phyloP scores from a whole-genome alignment of 2,329 filamentous ascomycete genomes.

The Rhexocercosporidium sp. region DNA sequence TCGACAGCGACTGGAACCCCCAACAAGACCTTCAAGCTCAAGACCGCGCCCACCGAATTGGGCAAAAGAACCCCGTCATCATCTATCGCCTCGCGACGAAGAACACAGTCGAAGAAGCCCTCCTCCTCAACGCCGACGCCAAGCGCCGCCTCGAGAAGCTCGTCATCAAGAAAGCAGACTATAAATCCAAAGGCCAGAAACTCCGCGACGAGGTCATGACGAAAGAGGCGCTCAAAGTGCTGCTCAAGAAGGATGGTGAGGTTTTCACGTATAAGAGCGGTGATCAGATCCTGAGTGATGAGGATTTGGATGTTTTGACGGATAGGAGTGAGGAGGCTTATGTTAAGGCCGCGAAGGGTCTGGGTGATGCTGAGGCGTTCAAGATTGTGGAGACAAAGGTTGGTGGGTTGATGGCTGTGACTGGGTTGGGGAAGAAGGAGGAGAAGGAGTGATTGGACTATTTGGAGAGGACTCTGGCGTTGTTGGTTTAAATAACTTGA shows the following conservation, averaged over 20 bases:
- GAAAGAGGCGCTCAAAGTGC: slow-evolving; percentile 63
- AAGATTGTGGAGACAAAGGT: slow-evolving; percentile 81
- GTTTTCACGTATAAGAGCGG: slow-evolving; percentile 64
- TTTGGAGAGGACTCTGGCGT: not conserved
- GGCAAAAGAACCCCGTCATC: slow-evolving; percentile 88
- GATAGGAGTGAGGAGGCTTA: slow-evolving; percentile 71
- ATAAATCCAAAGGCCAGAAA: slow-evolving; percentile 71
- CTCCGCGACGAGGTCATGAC: slow-evolving; percentile 59
- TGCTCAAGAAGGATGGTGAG: slow-evolving; percentile 75
- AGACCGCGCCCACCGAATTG: slow-evolving; percentile 93
- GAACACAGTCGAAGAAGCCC: slow-evolving; percentile 86
- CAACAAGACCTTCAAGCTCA: slow-evolving; percentile 97
- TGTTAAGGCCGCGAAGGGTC: slow-evolving; percentile 75
- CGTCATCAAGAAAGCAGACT: slow-evolving; percentile 92
- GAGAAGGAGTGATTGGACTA: not conserved
- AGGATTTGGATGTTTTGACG: slow-evolving; percentile 78
- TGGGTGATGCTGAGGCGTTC: slow-evolving; percentile 74
- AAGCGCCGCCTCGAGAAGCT: slow-evolving; percentile 93
- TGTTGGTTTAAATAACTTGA: not conserved
- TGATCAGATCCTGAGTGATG: slow-evolving; percentile 72
- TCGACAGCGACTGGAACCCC: slow-evolving; percentile 92
- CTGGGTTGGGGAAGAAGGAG: slow-evolving; percentile 29
- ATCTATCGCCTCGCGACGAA: slow-evolving; percentile 94
- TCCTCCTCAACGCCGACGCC: slow-evolving; percentile 86
- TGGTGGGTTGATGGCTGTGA: slow-evolving; percentile 41